These are phyloP conservation scores for Boeremia exigua DNA, from an alignment of 2,329 filamentous ascomycete species.

Conservation along the genomic window DNA sequence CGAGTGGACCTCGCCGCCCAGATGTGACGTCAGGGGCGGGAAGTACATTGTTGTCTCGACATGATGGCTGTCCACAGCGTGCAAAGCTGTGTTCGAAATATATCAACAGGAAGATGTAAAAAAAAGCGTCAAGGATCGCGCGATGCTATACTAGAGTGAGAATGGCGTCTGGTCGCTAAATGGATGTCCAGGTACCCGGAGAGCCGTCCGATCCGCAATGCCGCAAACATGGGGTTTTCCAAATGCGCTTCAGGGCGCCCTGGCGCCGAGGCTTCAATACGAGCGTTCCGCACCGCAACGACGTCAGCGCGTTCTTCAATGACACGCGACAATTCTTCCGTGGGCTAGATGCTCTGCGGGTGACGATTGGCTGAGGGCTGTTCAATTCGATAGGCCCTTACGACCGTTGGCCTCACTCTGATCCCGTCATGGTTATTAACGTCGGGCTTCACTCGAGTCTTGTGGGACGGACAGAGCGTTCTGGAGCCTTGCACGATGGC, in stretches of 20 bases:
- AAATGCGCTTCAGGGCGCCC: constrained; percentile 6
- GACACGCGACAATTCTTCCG: background rate
- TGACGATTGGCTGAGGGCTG: too few relatives aligned
- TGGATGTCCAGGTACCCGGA: constrained; percentile 13
- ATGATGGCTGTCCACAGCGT: background rate
- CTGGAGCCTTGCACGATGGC: background rate
- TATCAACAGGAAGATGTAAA: background rate
- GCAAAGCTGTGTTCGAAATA: background rate
- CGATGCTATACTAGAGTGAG: constrained; percentile 8
- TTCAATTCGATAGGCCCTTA: background rate
- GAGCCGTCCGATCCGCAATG: constrained; percentile 11
- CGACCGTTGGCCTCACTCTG: background rate
- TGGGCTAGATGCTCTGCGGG: too few relatives aligned
- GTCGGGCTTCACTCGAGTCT: background rate
- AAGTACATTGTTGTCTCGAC: background rate
- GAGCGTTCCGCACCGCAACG: constrained; percentile 1
- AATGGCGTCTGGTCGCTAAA: constrained; percentile 10
- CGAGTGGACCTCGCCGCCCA: constrained; percentile 2
- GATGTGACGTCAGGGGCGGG: constrained; percentile 13
- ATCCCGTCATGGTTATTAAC: background rate
- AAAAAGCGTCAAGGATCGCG: background rate
- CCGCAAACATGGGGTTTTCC: constrained; percentile 8
- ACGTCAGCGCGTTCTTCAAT: constrained; percentile 10
- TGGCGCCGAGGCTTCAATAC: constrained; percentile 14
- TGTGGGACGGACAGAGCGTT: too few relatives aligned